phyloP scores from a whole-genome alignment of 257 asterid species.

The Solanum piurae region DNA sequence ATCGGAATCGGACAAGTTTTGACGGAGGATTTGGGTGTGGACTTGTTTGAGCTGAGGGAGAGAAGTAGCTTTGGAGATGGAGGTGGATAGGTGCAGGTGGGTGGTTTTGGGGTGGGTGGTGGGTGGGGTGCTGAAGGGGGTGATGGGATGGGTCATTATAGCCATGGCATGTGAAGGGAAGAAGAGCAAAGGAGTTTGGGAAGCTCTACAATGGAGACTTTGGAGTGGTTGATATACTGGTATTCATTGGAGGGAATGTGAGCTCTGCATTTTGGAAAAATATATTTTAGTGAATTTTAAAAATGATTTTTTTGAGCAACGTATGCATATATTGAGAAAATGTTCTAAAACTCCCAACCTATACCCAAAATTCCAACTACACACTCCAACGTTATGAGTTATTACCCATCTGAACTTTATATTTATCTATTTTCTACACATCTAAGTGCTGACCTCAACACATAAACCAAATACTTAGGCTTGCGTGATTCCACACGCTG shows the following conservation, averaged over 20 bases:
- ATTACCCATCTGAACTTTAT: too few relatives aligned
- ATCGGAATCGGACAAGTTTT: constrained; percentile 11
- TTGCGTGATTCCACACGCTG: too few relatives aligned
- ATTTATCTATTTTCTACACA: too few relatives aligned
- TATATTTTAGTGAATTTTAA: too few relatives aligned
- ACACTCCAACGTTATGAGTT: too few relatives aligned
- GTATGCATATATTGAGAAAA: too few relatives aligned
- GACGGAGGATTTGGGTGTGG: constrained; percentile 45
- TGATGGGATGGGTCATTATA: constrained; percentile 20
- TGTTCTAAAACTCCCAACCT: too few relatives aligned
- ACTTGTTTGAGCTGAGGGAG: constrained; percentile 53
- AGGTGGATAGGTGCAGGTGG: constrained; percentile 22
- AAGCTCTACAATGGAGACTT: neutral
- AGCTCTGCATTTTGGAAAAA: neutral
- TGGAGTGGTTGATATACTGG: neutral
- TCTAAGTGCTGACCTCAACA: too few relatives aligned
- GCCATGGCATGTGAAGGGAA: neutral
- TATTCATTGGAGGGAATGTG: neutral
- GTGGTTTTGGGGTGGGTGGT: neutral
- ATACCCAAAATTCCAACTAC: too few relatives aligned
- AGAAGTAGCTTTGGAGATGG: constrained; percentile 25
- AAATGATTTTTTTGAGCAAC: too few relatives aligned
- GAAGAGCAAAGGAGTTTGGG: neutral
- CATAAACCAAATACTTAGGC: too few relatives aligned
- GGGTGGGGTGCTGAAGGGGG: constrained; percentile 4